Percentiles rank a stretch among this genome's conserved stretches.
Evolutionary conservation across 1,284 basidiomycete genomes (phyloP).

Genomic region (Mycena sp.): DNA sequence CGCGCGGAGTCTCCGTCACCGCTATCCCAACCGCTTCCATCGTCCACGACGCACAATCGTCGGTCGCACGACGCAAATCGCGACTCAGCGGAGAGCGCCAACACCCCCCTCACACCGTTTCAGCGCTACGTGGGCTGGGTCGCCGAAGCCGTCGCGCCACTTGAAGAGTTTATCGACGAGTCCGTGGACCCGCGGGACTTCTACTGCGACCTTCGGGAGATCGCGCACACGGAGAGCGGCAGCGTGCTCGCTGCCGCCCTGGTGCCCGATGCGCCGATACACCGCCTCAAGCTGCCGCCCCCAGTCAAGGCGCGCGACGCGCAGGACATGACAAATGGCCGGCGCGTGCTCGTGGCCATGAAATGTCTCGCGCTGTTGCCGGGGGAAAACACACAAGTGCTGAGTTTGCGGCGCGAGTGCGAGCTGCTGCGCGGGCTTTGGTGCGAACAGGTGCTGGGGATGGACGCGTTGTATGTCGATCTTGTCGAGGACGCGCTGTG

Average conservation of each 20-base stretch:
- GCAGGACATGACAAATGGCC: conserved; percentile 45
- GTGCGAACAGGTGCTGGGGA: conserved; percentile 70
- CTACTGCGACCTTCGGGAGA: conserved; percentile 75
- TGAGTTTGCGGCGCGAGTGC: conserved; percentile 70
- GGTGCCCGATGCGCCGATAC: conserved; percentile 44
- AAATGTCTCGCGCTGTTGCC: conserved; percentile 75
- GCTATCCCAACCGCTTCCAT: background rate
- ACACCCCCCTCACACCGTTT: background rate
- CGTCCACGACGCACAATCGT: background rate
- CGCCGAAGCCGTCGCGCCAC: conserved; percentile 67
- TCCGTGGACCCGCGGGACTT: conserved; percentile 66
- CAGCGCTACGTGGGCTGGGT: conserved; percentile 63
- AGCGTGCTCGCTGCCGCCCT: conserved; percentile 75
- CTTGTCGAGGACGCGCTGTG: conserved; percentile 75
- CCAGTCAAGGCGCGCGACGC: conserved; percentile 49
- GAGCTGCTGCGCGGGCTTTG: conserved; percentile 63
- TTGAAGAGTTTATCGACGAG: conserved; percentile 74
- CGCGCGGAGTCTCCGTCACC: background rate
- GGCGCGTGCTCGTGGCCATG: conserved; percentile 71
- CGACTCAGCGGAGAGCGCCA: background rate
- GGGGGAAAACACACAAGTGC: conserved; percentile 67
- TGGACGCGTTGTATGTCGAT: conserved; percentile 79
- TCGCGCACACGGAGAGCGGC: conserved; percentile 84
- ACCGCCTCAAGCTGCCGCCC: conserved; percentile 52
- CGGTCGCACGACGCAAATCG: background rate